phyloP scores from a whole-genome alignment of 495 filamentous ascomycete genomes.

The Penicillium lagena region DNA sequence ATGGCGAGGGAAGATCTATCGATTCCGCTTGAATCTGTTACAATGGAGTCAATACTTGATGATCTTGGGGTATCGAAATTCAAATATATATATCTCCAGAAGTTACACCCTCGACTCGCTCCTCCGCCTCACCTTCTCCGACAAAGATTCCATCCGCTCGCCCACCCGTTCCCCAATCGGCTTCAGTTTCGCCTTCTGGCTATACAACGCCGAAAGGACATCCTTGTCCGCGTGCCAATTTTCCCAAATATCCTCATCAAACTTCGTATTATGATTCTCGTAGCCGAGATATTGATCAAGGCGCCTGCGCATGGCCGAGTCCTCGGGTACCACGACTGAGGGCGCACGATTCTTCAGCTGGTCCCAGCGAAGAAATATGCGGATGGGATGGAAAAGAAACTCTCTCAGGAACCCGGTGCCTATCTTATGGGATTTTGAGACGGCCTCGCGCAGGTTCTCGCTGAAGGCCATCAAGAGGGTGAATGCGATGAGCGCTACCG shows the following conservation, averaged over 20 bases:
- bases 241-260: constrained; percentile 33
- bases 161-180: neutral
- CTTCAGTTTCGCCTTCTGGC: neutral
- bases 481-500: constrained; percentile 34
- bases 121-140: constrained; percentile 1
- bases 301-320: constrained; percentile 14
- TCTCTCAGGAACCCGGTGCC: constrained; percentile 18
- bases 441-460: constrained; percentile 24
- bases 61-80: neutral
- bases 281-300: constrained; percentile 25
- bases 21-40: no score
- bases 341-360: constrained; percentile 7
- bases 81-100: neutral
- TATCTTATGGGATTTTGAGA: constrained; percentile 20
- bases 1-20: no score
- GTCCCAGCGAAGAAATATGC: constrained; percentile 7
- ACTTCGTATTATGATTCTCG: constrained; percentile 10
- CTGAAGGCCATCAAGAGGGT: constrained; percentile 40
- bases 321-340: constrained; percentile 10
- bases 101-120: neutral
- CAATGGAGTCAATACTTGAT: no score
- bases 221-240: constrained; percentile 15
- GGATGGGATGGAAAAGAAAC: constrained; percentile 15
- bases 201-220: neutral
- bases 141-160: neutral